phyloP scores from a whole-genome alignment of 345 rosid genomes.

The Hibiscus mutabilis region DNA sequence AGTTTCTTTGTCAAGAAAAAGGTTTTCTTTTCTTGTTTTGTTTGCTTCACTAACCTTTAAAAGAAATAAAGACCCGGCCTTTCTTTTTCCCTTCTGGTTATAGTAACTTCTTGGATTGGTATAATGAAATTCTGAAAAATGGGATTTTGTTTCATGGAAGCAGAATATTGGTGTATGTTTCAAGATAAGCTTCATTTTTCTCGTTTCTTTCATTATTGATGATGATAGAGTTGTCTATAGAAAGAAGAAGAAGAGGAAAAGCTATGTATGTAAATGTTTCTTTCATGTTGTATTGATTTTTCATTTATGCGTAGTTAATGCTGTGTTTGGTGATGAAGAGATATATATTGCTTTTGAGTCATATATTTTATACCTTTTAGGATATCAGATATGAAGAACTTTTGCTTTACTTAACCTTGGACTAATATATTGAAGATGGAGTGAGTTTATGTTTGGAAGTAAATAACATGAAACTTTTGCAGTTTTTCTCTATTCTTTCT shows the following conservation, averaged over 20 bases:
- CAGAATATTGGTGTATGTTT: constrained; percentile 14
- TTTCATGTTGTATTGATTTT: constrained; percentile 1
- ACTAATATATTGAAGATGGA: background rate
- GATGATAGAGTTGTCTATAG: background rate
- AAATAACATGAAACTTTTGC: background rate
- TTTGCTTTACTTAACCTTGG: background rate
- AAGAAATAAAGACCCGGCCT: background rate
- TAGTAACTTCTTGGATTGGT: constrained; percentile 12
- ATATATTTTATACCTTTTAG: constrained; percentile 9
- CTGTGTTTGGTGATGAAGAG: constrained; percentile 13
- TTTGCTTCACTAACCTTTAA: constrained; percentile 16
- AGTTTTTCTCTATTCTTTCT: background rate
- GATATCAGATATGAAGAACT: constrained; percentile 8
- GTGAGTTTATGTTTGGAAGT: background rate
- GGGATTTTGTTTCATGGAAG: constrained; percentile 17
- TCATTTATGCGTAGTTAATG: constrained; percentile 4
- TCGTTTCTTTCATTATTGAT: background rate
- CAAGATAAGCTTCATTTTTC: constrained; percentile 24
- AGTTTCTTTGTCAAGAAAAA: background rate
- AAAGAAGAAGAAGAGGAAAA: background rate
- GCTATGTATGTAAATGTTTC: constrained; percentile 2
- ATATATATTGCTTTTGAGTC: constrained; percentile 7
- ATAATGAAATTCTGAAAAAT: constrained; percentile 12
- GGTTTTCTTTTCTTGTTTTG: background rate
- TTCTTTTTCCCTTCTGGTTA: background rate